Evolutionary conservation across 495 filamentous ascomycete species (phyloP), one percentile per base, ranked within the genome.

Genomic region (Hyaloscypha bicolor): DNA sequence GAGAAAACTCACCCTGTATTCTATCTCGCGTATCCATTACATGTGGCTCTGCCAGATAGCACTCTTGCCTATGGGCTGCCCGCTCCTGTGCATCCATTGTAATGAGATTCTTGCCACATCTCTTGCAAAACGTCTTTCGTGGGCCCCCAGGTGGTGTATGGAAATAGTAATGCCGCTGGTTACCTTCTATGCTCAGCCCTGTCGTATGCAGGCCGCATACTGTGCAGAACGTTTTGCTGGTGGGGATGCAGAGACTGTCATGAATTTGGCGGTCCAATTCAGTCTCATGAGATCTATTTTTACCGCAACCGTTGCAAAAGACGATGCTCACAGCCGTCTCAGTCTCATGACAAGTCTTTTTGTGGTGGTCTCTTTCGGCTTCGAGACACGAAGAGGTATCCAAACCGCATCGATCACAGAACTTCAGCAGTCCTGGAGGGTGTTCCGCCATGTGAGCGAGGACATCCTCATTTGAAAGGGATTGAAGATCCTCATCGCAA

Each of bases 351-450:
- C 67, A 72, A 31, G 39, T 65, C 0, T 61, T 4, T 11, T 45
- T 21, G 53, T 73, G 68, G 37, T 73, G 62, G 2, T 14, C 29
- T 4, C 25, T 42, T 31, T 70, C 62, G 6, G 25, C 32, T 19
- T 19, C 6, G 6, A 25, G 51, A 19, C 48, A 45, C 19, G 51
- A 63, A 2, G 11, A 9, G 31, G 39, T 48, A 11, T 70, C 19
- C 30, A 68, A 9, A 3, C 62, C 62, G 33, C 71, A 73, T 9
- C 63, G 59, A 52, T 73, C 65, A 33, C 71, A 73, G 30, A 37
- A 71, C 30, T 60, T 53, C 12, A 73, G 12, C 21, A 55, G 22
- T 5, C 55, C 55, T 21, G 71, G 65, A 21, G 16, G 39, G 39
- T 73, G 71, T 6, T 64, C 48, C 12, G 59, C 60, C 1, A 68